These are phyloP conservation scores for Apophysomyces ossiformis DNA, from an alignment of 371 early-diverging fungal species.

Conservation along the genomic window DNA sequence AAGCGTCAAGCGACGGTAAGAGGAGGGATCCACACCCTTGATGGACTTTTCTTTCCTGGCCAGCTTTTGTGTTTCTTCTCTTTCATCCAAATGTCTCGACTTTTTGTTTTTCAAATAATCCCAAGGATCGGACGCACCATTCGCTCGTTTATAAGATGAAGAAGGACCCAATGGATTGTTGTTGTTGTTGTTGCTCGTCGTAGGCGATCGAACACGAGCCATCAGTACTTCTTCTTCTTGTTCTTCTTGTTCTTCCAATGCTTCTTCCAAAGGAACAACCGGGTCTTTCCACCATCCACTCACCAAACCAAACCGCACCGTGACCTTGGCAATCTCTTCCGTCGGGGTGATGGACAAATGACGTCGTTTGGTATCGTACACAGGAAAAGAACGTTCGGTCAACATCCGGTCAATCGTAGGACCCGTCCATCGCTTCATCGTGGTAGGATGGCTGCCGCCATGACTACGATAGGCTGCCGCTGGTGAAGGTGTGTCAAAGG, in stretches of 20 bases:
- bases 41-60: too few species aligned
- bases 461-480: background rate
- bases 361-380: slow-evolving; percentile 26
- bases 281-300: slow-evolving; percentile 45
- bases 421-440: background rate
- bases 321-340: slow-evolving; percentile 39
- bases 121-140: background rate
- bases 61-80: background rate
- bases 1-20: too few species aligned
- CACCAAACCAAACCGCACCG: slow-evolving; percentile 41
- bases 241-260: slow-evolving; percentile 14
- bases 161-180: background rate
- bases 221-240: slow-evolving; percentile 13
- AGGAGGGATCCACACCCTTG: too few species aligned
- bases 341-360: slow-evolving; percentile 18
- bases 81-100: background rate
- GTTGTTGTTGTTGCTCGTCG: background rate
- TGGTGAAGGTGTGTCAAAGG: slow-evolving; percentile 18
- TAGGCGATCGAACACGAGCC: too few species aligned
- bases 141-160: background rate
- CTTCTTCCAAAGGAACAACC: too few species aligned
- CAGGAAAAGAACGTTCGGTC: slow-evolving; percentile 33
- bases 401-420: slow-evolving; percentile 22
- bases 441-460: background rate
- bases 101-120: slow-evolving; percentile 5